Conservation (phyloP, 768 basidiomycete species). For the Mycena rebaudengoi region DNA sequence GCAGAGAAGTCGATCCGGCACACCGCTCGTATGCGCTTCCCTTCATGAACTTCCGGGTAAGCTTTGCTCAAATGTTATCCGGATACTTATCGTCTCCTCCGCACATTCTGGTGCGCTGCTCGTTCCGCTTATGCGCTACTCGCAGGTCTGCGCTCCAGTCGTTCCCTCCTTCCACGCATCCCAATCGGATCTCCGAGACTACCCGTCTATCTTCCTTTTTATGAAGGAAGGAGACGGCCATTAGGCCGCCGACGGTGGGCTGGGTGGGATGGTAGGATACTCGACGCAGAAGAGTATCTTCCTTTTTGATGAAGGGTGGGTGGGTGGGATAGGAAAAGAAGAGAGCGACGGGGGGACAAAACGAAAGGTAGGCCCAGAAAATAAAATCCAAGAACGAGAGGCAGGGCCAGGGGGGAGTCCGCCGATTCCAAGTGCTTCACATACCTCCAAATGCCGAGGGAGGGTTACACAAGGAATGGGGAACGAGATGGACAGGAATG, state of each 20-base stretch:
- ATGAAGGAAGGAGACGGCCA: conserved; percentile 7
- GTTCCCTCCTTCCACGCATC: background rate
- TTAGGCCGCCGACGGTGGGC: background rate
- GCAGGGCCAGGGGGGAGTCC: too few species aligned
- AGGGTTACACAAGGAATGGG: too few species aligned
- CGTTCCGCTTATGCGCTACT: background rate
- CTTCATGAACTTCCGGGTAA: background rate
- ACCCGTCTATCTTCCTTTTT: conserved; percentile 13
- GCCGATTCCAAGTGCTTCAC: too few species aligned
- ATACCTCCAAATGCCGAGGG: too few species aligned
- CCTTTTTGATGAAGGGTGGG: conserved; percentile 14
- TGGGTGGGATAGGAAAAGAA: conserved; percentile 3
- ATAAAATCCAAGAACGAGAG: too few species aligned
- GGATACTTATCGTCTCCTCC: background rate
- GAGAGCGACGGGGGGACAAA: background rate
- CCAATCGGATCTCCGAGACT: background rate
- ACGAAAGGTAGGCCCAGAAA: background rate
- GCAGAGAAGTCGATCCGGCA: background rate
- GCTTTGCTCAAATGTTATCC: background rate
- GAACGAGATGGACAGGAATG: too few species aligned
- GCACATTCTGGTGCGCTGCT: background rate
- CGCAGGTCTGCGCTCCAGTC: background rate
- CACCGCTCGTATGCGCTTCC: background rate
- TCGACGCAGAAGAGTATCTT: background rate
- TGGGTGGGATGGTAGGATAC: conserved; percentile 5